A percentile compares a stretch with the other conserved stretches of the same genome.
phyloP scores from a whole-genome alignment of 75 land plant species.

The Sequoia sempervirens region DNA sequence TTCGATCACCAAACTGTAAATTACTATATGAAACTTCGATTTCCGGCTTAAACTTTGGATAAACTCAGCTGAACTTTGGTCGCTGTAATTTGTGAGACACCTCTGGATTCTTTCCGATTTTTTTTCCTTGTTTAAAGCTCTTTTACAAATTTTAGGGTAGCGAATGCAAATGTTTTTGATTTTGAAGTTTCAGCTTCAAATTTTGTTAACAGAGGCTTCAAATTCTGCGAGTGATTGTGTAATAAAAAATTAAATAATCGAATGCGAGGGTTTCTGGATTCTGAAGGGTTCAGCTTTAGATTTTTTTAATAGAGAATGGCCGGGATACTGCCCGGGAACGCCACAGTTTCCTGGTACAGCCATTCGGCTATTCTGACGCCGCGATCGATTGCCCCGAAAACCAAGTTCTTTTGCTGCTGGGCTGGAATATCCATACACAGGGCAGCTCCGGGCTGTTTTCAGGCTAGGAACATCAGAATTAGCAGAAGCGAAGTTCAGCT shows the following conservation, averaged over 20 bases:
- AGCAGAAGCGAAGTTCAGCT: not conserved
- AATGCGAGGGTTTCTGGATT: conserved; percentile 4
- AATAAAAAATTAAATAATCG: not conserved
- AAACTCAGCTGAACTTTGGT: no score
- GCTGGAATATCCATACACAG: not conserved
- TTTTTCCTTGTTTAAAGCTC: no score
- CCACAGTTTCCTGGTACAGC: not conserved
- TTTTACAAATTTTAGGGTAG: not conserved
- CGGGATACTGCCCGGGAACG: not conserved
- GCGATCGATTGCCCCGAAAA: not conserved
- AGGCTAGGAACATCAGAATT: not conserved
- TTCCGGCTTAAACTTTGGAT: no score
- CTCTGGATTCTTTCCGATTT: no score
- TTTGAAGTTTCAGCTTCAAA: not conserved
- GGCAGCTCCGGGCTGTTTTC: not conserved
- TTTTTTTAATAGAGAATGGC: not conserved
- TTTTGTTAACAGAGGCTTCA: not conserved
- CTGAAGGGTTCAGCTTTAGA: not conserved
- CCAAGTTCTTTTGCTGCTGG: not conserved
- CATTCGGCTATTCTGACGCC: not conserved
- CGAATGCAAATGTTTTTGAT: not conserved
- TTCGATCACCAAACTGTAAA: no score
- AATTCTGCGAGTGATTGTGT: not conserved
- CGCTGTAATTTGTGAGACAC: no score
- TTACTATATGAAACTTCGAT: no score